Conservation (phyloP, 768 basidiomycete genomes). For the Russula compacta region DNA sequence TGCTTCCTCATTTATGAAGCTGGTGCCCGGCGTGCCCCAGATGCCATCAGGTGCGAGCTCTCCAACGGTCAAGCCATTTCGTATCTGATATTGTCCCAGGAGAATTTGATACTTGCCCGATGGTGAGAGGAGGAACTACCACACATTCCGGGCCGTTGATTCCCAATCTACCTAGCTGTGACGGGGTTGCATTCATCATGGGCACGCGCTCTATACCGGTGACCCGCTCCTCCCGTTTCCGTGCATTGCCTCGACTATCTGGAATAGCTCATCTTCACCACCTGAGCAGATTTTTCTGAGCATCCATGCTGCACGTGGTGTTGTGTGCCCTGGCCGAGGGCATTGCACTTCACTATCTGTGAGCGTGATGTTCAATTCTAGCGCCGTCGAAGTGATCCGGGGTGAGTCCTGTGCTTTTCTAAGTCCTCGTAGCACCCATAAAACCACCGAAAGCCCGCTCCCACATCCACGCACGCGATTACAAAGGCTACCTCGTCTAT, state of each 20-base stretch:
- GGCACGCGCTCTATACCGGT: not conserved
- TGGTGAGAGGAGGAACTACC: not conserved
- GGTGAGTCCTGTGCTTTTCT: not conserved
- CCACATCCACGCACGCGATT: not conserved
- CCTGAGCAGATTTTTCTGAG: not conserved
- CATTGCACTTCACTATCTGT: not conserved
- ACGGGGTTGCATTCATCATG: not conserved
- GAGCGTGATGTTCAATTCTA: not conserved
- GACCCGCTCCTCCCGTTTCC: not conserved
- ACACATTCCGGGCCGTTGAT: not conserved
- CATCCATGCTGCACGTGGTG: no score
- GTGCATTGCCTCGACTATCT: not conserved
- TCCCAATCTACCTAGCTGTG: not conserved
- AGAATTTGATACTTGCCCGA: not conserved
- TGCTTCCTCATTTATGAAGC: not conserved
- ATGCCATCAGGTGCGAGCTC: not conserved
- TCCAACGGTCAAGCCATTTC: not conserved
- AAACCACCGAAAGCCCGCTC: not conserved
- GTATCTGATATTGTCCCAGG: not conserved
- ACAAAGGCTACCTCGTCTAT: not conserved
- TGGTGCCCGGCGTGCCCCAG: not conserved
- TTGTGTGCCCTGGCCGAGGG: not conserved
- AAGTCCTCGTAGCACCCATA: no score
- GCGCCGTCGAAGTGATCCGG: not conserved
- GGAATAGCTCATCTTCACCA: not conserved